These are phyloP conservation scores for Auxenochlorella pyrenoidosa DNA, from an alignment of 139 green algal species.

Conservation along the genomic window DNA sequence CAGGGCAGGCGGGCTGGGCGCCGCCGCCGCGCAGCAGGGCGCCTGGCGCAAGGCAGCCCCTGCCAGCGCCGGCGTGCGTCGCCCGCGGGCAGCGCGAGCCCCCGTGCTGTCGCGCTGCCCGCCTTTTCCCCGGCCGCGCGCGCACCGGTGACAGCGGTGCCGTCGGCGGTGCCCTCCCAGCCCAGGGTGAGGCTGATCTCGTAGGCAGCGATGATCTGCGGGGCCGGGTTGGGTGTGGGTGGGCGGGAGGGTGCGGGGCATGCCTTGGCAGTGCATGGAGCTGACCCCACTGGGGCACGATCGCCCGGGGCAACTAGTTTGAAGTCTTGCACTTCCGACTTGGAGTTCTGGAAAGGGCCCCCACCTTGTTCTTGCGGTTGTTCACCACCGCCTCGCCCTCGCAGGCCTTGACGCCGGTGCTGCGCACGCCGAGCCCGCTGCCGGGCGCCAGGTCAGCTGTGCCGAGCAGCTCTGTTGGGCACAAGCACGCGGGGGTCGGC, in stretches of 20 bases:
- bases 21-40: too few relatives aligned
- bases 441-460: conserved; percentile 47
- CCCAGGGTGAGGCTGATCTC: conserved; percentile 80
- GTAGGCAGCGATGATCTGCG: conserved; percentile 78
- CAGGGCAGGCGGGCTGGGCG: too few relatives aligned
- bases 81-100: too few relatives aligned
- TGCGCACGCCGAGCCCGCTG: not conserved
- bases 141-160: conserved; percentile 8
- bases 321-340: too few relatives aligned
- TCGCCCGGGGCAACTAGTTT: too few relatives aligned
- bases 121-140: not conserved
- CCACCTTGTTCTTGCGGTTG: conserved; percentile 84
- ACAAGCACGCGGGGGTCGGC: not conserved
- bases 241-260: not conserved
- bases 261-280: too few relatives aligned
- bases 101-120: too few relatives aligned
- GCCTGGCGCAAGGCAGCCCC: too few relatives aligned
- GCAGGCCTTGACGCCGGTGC: conserved; percentile 36
- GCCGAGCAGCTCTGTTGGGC: conserved; percentile 57
- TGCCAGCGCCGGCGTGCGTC: too few relatives aligned
- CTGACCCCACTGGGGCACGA: too few relatives aligned
- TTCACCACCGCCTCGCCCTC: conserved; percentile 83
- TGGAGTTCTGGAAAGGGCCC: too few relatives aligned
- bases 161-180: conserved; percentile 60
- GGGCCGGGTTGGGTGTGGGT: not conserved